These are phyloP conservation scores for Coemansia asiatica DNA, from an alignment of 192 early-diverging fungal species.

Conservation along the genomic window DNA sequence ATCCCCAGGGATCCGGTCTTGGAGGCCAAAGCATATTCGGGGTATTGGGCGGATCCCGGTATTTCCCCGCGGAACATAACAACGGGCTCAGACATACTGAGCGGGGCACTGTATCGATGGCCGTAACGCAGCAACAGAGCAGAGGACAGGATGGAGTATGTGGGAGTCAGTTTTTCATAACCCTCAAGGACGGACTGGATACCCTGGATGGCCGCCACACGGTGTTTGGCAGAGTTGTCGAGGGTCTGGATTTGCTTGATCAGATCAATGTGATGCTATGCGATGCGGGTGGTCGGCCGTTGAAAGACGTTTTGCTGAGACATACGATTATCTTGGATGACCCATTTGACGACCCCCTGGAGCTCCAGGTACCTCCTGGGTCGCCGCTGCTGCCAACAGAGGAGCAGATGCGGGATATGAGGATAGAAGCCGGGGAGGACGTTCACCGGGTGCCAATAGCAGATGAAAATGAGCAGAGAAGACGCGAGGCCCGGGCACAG, in stretches of 20 bases:
- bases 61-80: slow-evolving; percentile 68
- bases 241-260: slow-evolving; percentile 86
- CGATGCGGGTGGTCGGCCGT: slow-evolving; percentile 75
- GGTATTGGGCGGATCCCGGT: slow-evolving; percentile 56
- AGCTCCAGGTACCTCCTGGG: slow-evolving; percentile 61
- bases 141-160: slow-evolving; percentile 68
- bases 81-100: slow-evolving; percentile 69
- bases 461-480: slow-evolving; percentile 66
- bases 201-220: slow-evolving; percentile 83
- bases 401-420: slow-evolving; percentile 67
- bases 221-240: slow-evolving; percentile 87
- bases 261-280: slow-evolving; percentile 69
- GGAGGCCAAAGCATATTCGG: slow-evolving; percentile 76
- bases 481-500: slow-evolving; percentile 75
- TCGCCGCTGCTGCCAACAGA: slow-evolving; percentile 73
- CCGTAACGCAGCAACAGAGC: slow-evolving; percentile 69
- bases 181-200: slow-evolving; percentile 65
- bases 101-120: slow-evolving; percentile 90
- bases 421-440: slow-evolving; percentile 85
- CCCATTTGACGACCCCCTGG: slow-evolving; percentile 83
- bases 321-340: slow-evolving; percentile 93
- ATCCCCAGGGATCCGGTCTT: slow-evolving; percentile 90
- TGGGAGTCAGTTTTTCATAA: slow-evolving; percentile 68
- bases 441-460: slow-evolving; percentile 54
- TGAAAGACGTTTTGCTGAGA: slow-evolving; percentile 81